Base-by-base conservation (phyloP, 208 protist species). In the Leishmania braziliensis region DNA sequence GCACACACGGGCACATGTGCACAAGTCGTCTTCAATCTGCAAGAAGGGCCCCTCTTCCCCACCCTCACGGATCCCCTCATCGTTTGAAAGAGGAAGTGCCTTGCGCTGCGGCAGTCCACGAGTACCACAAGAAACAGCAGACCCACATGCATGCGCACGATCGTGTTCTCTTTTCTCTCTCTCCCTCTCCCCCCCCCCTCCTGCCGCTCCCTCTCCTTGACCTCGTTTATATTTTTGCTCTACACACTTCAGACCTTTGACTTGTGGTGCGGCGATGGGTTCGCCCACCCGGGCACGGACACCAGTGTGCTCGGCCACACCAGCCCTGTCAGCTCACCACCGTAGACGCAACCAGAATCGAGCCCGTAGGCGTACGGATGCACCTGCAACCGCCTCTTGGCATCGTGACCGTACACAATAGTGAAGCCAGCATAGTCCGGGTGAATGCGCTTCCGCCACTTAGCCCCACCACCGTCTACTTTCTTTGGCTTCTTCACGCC, bases 341-440 rank as follows among this genome's bases (percentile, higher is more conserved):
- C 93, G 70, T 95, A 95, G 46, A 80, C 85, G 76, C 93, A 97
- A 53, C 90, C 86, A 0, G 84, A 93, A 78, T 98, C 93, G 9
- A 98, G 79, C 12, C 95, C 95, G 68, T 93, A 85, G 8, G 91
- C 90, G 80, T 87, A 90, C 5, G 84, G 79, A n/a, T 93, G 51
- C 48, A 87, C 51, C 82, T 98, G 91, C 81, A 97, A 80, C 20
- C 85, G 77, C 4, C 90, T 76, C 70, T 92, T 89, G 65, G 93
- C 93, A 77, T 98, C 92, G 77, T 97, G 95, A 14, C 93, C 95
- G 85, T 91, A 98, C 5, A 88, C 78, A 43, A 93, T 78, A 0
- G 82, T 91, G 63, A 76, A 75, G 65, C 68, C 77, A 3, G 36
- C 66, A 51, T 87, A 91, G 33, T 66, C 80, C 23, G 43, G 23